These are phyloP conservation scores for Pyrenula aspistea DNA, from an alignment of 495 filamentous ascomycete genomes.

Conservation along the genomic window DNA sequence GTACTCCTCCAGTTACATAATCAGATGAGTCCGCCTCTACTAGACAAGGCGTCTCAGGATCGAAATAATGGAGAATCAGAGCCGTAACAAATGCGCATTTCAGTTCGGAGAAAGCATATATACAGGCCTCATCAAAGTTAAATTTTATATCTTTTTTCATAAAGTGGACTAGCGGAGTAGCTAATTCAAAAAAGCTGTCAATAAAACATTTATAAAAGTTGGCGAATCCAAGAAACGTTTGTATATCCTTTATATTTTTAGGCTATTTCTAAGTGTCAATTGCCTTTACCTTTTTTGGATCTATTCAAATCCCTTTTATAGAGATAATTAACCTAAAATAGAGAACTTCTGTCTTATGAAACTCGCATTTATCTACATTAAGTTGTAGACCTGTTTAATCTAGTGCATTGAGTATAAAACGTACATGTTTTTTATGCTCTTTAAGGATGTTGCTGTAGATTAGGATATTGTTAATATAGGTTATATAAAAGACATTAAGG, in stretches of 20 bases:
- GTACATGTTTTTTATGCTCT: slow-evolving; percentile 8
- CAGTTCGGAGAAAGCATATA: slow-evolving; percentile 3
- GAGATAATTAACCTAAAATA: slow-evolving; percentile 5
- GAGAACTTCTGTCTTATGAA: slow-evolving; percentile 5
- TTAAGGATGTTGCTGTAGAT: slow-evolving; percentile 8
- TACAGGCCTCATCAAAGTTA: no score
- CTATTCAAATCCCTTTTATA: slow-evolving; percentile 4
- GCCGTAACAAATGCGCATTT: slow-evolving; percentile 3
- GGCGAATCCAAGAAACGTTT: slow-evolving; percentile 17
- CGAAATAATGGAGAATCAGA: slow-evolving; percentile 4
- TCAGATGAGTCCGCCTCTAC: slow-evolving; percentile 8
- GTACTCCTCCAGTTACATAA: slow-evolving; percentile 2
- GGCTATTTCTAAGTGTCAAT: slow-evolving; percentile 13
- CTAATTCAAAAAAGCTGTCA: slow-evolving; percentile 8
- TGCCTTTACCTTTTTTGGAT: slow-evolving; percentile 6
- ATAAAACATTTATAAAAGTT: slow-evolving; percentile 26
- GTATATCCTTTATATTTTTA: slow-evolving; percentile 10
- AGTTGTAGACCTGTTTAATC: slow-evolving; percentile 2
- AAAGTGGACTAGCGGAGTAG: slow-evolving; percentile 4
- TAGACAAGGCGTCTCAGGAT: slow-evolving; percentile 1
- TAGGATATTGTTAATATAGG: slow-evolving; percentile 10
- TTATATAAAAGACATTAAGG: slow-evolving; percentile 6
- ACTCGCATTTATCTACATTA: slow-evolving; percentile 8
- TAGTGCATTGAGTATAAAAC: slow-evolving; percentile 1
- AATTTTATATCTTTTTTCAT: slow-evolving; percentile 3